Conservation (phyloP, 495 filamentous ascomycete genomes). For the Pyrenula massariospora region DNA sequence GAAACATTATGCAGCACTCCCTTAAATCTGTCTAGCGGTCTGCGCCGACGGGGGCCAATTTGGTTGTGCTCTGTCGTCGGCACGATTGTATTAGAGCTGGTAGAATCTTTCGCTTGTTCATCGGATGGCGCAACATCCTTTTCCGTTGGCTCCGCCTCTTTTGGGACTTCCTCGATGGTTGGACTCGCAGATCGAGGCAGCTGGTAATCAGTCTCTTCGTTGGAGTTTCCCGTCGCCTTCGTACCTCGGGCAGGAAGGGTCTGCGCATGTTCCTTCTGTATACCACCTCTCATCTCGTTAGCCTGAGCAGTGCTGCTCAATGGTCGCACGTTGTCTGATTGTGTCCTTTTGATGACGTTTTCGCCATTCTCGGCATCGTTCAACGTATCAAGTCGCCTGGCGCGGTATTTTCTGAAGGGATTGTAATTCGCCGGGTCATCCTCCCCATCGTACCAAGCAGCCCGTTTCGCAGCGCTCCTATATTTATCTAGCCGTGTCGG, state of each 20-base stretch:
- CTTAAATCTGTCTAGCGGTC: slow-evolving; percentile 12
- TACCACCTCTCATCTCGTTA: slow-evolving; percentile 17
- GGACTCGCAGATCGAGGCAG: neutral
- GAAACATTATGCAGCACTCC: slow-evolving; percentile 4
- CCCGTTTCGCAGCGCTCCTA: slow-evolving; percentile 26
- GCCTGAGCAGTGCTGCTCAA: slow-evolving; percentile 15
- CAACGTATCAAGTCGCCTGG: slow-evolving; percentile 18
- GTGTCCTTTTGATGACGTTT: slow-evolving; percentile 4
- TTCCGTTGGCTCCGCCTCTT: slow-evolving; percentile 17
- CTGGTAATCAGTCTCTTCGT: slow-evolving; percentile 15
- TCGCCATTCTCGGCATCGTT: slow-evolving; percentile 18
- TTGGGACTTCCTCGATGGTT: neutral
- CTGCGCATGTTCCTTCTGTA: slow-evolving; percentile 15
- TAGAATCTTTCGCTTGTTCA: slow-evolving; percentile 1
- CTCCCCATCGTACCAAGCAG: slow-evolving; percentile 36
- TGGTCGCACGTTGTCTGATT: slow-evolving; percentile 16
- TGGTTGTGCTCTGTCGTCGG: neutral
- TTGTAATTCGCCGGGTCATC: slow-evolving; percentile 29
- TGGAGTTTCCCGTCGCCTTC: slow-evolving; percentile 8
- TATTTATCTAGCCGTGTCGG: slow-evolving; percentile 28
- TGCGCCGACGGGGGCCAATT: slow-evolving; percentile 7
- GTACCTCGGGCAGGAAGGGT: slow-evolving; percentile 19
- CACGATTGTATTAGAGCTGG: neutral
- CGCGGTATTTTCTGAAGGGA: slow-evolving; percentile 35
- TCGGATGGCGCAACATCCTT: slow-evolving; percentile 17